These are phyloP conservation scores for Auricularia sp. DNA, from an alignment of 768 basidiomycete species.

Conservation along the genomic window DNA sequence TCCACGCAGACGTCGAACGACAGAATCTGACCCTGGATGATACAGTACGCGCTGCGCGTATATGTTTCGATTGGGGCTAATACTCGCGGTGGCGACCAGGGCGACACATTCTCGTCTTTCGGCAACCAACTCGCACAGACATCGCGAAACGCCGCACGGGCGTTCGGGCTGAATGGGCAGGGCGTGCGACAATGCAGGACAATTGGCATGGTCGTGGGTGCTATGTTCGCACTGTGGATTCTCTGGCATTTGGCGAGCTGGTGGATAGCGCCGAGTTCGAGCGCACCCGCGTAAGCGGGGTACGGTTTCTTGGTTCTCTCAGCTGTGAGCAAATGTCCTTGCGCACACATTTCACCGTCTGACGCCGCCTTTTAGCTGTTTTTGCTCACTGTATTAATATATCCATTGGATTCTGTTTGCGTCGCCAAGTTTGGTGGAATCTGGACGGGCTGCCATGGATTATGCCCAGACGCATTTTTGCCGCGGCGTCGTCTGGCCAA, in stretches of 20 bases:
- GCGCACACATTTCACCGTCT: too few relatives aligned
- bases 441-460: too few relatives aligned
- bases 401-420: too few relatives aligned
- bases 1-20: slow-evolving; percentile 72
- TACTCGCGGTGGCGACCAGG: slow-evolving; percentile 28
- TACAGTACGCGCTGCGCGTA: slow-evolving; percentile 40
- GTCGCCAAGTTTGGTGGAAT: too few relatives aligned
- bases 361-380: too few relatives aligned
- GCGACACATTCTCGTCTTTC: slow-evolving; percentile 59
- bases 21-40: slow-evolving; percentile 74
- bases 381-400: too few relatives aligned
- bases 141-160: slow-evolving; percentile 58
- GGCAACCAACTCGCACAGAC: slow-evolving; percentile 54
- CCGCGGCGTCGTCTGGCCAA: too few relatives aligned
- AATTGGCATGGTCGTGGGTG: slow-evolving; percentile 46
- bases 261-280: slow-evolving; percentile 25
- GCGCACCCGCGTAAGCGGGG: background rate
- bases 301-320: too few relatives aligned
- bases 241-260: slow-evolving; percentile 39
- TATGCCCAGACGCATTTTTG: too few relatives aligned
- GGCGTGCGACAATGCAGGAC: slow-evolving; percentile 62
- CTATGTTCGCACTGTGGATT: slow-evolving; percentile 50
- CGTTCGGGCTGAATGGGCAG: slow-evolving; percentile 58
- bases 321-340: too few relatives aligned
- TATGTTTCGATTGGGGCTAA: background rate